Base-by-base conservation (phyloP, 2,329 filamentous ascomycete genomes). In the Pseudogymnoascus sp. region DNA sequence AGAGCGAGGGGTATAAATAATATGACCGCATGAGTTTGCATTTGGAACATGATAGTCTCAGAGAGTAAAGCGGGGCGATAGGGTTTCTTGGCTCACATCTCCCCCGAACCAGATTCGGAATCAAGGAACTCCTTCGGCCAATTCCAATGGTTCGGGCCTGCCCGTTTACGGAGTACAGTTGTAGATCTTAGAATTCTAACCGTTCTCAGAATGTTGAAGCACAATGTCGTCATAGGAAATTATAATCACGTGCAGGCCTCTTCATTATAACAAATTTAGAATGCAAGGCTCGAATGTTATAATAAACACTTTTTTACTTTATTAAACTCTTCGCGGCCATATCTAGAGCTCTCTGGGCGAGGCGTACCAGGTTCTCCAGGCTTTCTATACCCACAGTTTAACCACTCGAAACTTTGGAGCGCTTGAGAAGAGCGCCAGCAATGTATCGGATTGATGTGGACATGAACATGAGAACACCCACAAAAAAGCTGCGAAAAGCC, bases 341-440 rank as follows among this genome's bases (percentile, higher is more conserved):
- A 61, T 14, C 4, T 23, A 23, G 16, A 45, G 40, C n/a, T 61
- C 35, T 18, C 16, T 60, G 37, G 23, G n/a, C 2, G 21, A 60
- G 7, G n/a, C 21, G 18, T 9, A 14, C 11, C 16, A 43, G 23
- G 41, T 7, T 8, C 5, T 25, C 38, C 14, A 16, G n/a, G 59
- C 7, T 25, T 12, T 68, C 67, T 9, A 65, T 14, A 8, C 65
- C 63, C 28, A 68, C 63, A 55, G 55, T 35, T 59, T 38, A 2
- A 40, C 63, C 3, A 69, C 49, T 7, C 66, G 67, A 61, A 64
- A 66, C 5, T 37, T 25, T 35, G 33, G 63, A 5, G 63, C 52
- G 64, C 60, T 0, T 0, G 61, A 62, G n/a, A 63, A 66, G 59
- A 70, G 68, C 1, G 68, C 67, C 14, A 73, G 45, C 37, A 68